phyloP scores from a whole-genome alignment of 2,329 filamentous ascomycete genomes.

The Nothophoma quercina region DNA sequence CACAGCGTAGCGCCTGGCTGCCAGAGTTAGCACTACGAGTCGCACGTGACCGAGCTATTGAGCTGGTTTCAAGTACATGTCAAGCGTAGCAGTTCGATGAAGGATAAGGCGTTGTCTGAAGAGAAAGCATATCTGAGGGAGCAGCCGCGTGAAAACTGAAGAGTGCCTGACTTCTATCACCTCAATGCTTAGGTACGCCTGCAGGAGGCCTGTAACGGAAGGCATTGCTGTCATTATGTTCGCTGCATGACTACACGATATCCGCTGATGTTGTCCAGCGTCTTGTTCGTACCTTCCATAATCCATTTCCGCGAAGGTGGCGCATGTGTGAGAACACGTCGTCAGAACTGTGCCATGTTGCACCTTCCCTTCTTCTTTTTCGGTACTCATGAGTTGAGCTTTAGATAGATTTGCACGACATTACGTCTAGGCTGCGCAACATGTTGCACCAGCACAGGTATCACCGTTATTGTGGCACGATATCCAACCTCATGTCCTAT shows the following conservation, averaged over 20 bases:
- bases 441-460: background rate
- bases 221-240: too few relatives aligned
- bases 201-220: too few relatives aligned
- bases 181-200: too few relatives aligned
- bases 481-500: background rate
- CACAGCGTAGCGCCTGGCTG: too few relatives aligned
- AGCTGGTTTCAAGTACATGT: too few relatives aligned
- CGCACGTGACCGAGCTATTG: background rate
- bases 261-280: background rate
- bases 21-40: background rate
- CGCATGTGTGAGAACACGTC: too few relatives aligned
- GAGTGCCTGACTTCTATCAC: too few relatives aligned
- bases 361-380: background rate
- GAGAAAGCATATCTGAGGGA: background rate
- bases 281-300: background rate
- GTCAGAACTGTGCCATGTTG: background rate
- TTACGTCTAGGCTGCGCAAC: background rate
- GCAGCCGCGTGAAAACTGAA: too few relatives aligned
- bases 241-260: too few relatives aligned
- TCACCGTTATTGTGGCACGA: background rate
- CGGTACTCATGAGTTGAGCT: background rate
- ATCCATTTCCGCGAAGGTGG: too few relatives aligned
- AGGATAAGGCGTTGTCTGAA: background rate
- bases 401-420: background rate
- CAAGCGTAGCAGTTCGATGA: too few relatives aligned